Percentiles rank a stretch among this genome's conserved stretches.
Evolutionary conservation across 2,329 filamentous ascomycete genomes (phyloP).

Genomic region (Hymenotorrendiella dingleyae): DNA sequence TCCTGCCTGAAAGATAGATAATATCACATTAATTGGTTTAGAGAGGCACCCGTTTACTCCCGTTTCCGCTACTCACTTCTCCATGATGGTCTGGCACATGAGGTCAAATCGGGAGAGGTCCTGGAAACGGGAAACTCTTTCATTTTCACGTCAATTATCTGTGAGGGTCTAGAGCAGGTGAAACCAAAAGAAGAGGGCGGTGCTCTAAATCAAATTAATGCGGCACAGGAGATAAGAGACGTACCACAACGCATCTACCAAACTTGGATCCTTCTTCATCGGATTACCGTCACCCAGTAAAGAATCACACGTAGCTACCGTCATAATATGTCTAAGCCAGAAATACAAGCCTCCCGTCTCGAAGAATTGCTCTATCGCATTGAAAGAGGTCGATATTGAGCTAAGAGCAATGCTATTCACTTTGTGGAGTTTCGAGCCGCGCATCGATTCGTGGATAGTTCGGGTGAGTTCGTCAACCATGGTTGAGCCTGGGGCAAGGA

Average conservation of each 20-base stretch:
- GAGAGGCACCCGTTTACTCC: too few relatives aligned
- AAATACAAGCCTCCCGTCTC: conserved; percentile 34
- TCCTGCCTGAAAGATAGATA: too few relatives aligned
- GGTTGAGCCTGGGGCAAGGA: conserved; percentile 21
- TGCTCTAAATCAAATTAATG: too few relatives aligned
- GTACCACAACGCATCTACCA: conserved; percentile 37
- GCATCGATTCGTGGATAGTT: conserved; percentile 32
- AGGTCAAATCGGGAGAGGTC: too few relatives aligned
- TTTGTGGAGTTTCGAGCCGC: conserved; percentile 31
- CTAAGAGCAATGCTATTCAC: conserved; percentile 34
- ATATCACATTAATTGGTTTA: too few relatives aligned
- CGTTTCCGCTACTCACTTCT: too few relatives aligned
- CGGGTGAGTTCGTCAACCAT: conserved; percentile 28
- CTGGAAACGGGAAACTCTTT: too few relatives aligned
- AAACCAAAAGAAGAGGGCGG: too few relatives aligned
- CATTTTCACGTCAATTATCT: too few relatives aligned
- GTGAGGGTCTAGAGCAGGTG: too few relatives aligned
- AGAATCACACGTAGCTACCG: conserved; percentile 33
- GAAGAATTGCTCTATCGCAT: conserved; percentile 21
- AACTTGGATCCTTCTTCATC: conserved; percentile 29
- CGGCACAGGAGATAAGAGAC: neutral
- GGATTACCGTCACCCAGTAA: conserved; percentile 41
- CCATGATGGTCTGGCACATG: too few relatives aligned
- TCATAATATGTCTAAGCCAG: conserved; percentile 36
- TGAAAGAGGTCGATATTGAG: conserved; percentile 30